Evolutionary conservation across 2,329 filamentous ascomycete species (phyloP), one percentile per base, ranked within the genome.

Genomic region (Tolypocladium ophioglossoides): DNA sequence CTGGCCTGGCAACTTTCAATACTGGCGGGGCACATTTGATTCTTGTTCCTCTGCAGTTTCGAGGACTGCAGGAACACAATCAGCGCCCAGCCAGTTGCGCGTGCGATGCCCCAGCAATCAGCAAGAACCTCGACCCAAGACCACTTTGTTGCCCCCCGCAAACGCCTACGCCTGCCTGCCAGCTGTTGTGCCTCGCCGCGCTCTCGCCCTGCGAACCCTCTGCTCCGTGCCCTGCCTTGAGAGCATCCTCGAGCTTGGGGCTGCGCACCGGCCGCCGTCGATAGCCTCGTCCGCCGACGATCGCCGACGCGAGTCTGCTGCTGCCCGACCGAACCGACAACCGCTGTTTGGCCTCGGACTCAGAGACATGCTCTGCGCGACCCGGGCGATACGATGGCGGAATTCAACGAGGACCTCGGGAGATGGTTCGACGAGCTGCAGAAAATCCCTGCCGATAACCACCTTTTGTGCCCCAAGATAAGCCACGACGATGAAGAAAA

Each of bases 381-480:
- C 22, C 56, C 51, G 48, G 38, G 39, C 56, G 48, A 57, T 54
- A 68, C 55, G 52, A 77, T 76, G 74, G 67, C 68, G 50, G 63
- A 67, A 46, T 54, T 65, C 44, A 64, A 67, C 44, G 72, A 75
- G 57, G 70, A 74, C 59, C 68, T 78, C 53, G 68, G 63, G 20
- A 65, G 69, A 53, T 74, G 72, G 65, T 76, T 70, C 57, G 70
- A 73, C 56, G 70, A 74, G 55, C 65, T 77, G 2, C 69, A 72
- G 48, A 64, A 68, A 32, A 68, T 78, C n/a, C 71, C 73, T 3
- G 44, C 66, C n/a, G 70, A 78, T 16, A 70, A 75, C 27, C 87
- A 91, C 63, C 74, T 89, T 52, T 79, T 89, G 56, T 91, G 87
- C 57, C 85, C 87, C 1, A 82, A 80, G 56, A 68, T 81, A 54